Percentiles rank a stretch among this genome's conserved stretches.
Evolutionary conservation across 169 alveolate genomes (phyloP).

Genomic region (Cryptosporidium viatorum): DNA sequence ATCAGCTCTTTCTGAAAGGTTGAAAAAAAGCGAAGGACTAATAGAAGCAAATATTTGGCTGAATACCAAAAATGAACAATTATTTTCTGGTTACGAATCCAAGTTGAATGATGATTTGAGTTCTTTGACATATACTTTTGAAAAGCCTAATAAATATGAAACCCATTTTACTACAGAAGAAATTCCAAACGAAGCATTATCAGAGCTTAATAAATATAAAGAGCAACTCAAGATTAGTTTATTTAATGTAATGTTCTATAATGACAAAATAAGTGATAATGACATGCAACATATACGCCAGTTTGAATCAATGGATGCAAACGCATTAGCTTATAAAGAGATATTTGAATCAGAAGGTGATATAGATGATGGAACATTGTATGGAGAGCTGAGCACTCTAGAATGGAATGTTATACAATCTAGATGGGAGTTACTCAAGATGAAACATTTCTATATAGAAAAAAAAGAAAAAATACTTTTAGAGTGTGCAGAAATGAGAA

Average conservation of each 20-base stretch:
- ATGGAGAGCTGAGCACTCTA: conserved; percentile 38
- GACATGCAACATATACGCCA: conserved; percentile 37
- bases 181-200: conserved; percentile 39
- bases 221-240: conserved; percentile 41
- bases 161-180: neutral
- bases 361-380: conserved; percentile 62
- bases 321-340: conserved; percentile 1
- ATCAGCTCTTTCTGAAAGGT: conserved; percentile 50
- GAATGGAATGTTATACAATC: conserved; percentile 72
- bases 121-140: conserved; percentile 30
- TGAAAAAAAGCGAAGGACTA: conserved; percentile 44
- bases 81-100: conserved; percentile 14
- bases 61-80: conserved; percentile 26
- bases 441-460: conserved; percentile 51
- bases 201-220: conserved; percentile 48
- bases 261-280: conserved; percentile 40
- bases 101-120: conserved; percentile 51
- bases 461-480: conserved; percentile 47
- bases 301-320: conserved; percentile 37
- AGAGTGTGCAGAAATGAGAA: conserved; percentile 66
- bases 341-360: conserved; percentile 63
- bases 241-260: conserved; percentile 25
- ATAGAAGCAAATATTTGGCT: conserved; percentile 64
- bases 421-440: conserved; percentile 56
- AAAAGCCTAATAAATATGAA: conserved; percentile 21